Evolutionary conservation across 441 rosid genomes (phyloP), one percentile per base, ranked within the genome.

Genomic region (Viola pubescens): DNA sequence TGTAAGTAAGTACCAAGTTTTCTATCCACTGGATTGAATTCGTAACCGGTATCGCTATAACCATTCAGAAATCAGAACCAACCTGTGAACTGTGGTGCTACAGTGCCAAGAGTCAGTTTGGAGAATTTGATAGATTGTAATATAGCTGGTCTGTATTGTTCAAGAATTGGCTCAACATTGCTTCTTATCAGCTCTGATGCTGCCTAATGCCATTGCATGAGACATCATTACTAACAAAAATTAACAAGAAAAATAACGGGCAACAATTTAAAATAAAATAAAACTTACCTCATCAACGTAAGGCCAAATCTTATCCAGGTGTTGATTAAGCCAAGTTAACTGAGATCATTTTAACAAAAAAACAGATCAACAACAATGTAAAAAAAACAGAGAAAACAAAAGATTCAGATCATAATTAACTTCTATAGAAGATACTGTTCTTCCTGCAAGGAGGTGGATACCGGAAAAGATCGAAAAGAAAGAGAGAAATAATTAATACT

Each of bases 11-110:
- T 54, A 54, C 4, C 16, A 49, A 7, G 14, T 12, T 37, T 14
- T 52, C 9, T 7, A 52, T 8, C 9, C 37, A 7, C 7, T 13
- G 19, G 13, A 42, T 9, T 42, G 7, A 5, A 9, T 42, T 42
- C 45, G 0, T 42, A 42, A 0, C 9, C 45, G 7, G 6, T 42
- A 42, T 16, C 45, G 6, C 45, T 42, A 9, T 42, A 5, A 5
- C 45, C 1, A 1, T 42, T 42, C 45, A 5, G 9, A 42, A 42
- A 54, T 56, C 37, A 60, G 19, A 69, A 77, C 85, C 54, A 49
- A 88, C 98, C 98, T 64, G 96, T 94, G 65, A 94, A 90, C 48
- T 94, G 97, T 13, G 97, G 99, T 48, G 97, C 96, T 57, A 94
- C 95, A n/a, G 98, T 89, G 37, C 98, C 98, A 5, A 94, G 97